These are phyloP conservation scores for Daldinia eschscholtzii DNA, from an alignment of 2,329 filamentous ascomycete species.

Conservation along the genomic window DNA sequence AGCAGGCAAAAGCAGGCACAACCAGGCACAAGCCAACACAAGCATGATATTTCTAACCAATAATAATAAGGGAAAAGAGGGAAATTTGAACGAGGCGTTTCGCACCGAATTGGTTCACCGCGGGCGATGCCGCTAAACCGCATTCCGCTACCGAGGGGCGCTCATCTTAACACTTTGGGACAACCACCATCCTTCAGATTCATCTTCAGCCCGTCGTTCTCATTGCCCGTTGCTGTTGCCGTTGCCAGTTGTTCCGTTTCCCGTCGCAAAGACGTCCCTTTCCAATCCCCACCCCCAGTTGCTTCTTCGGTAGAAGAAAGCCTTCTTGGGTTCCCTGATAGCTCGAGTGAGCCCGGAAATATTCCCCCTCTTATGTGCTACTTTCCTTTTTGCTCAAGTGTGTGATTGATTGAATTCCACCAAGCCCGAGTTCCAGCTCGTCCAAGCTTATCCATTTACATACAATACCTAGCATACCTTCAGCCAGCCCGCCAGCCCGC, in stretches of 20 bases:
- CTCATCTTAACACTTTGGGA: conserved; percentile 40
- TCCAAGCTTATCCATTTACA: neutral
- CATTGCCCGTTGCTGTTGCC: conserved; percentile 22
- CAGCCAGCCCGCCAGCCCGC: neutral
- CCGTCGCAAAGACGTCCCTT: conserved; percentile 34
- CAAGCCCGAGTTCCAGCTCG: neutral
- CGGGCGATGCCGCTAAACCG: conserved; percentile 39
- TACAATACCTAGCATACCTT: conserved; percentile 2
- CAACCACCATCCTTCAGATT: conserved; percentile 39
- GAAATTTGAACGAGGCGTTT: conserved; percentile 29
- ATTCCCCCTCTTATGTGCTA: conserved; percentile 5
- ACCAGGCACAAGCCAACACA: conserved; percentile 15
- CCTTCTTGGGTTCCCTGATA: conserved; percentile 22
- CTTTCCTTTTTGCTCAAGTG: conserved; percentile 11
- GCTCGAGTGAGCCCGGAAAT: conserved; percentile 35
- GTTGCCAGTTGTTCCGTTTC: conserved; percentile 30
- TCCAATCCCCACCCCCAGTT: conserved; percentile 22
- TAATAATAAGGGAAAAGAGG: conserved; percentile 19
- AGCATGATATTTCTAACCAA: conserved; percentile 20
- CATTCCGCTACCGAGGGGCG: conserved; percentile 41
- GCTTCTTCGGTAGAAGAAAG: conserved; percentile 29
- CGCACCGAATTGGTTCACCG: conserved; percentile 42
- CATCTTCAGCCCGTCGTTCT: conserved; percentile 31
- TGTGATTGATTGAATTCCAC: neutral
- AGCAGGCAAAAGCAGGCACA: conserved; percentile 7